Conservation (phyloP, 371 early-diverging fungal genomes). For the Basidiobolus meristosporus region DNA sequence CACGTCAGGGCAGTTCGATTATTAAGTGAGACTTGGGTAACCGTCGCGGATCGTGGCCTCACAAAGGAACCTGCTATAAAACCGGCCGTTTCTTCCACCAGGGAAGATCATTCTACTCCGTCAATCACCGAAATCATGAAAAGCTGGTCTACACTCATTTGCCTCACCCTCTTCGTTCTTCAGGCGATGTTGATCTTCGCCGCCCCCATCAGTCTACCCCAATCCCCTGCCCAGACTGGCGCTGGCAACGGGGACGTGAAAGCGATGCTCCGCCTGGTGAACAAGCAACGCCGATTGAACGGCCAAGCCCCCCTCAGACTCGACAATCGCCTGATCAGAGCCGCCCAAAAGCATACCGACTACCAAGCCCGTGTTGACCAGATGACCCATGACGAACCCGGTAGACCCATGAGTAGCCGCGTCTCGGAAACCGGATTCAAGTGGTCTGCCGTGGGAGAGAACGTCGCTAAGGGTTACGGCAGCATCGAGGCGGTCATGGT, state of each 20-base stretch:
- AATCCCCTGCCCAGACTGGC: too few relatives aligned
- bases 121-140: too few relatives aligned
- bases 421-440: constrained; percentile 3
- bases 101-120: too few relatives aligned
- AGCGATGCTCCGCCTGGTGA: constrained; percentile 4
- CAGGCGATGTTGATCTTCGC: too few relatives aligned
- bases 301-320: not conserved
- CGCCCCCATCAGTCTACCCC: too few relatives aligned
- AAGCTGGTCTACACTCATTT: too few relatives aligned
- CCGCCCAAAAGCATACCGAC: constrained; percentile 12
- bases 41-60: too few relatives aligned
- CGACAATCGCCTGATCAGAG: constrained; percentile 6
- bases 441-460: constrained; percentile 13
- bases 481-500: constrained; percentile 9
- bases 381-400: constrained; percentile 14
- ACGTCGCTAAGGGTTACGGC: constrained; percentile 16
- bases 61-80: too few relatives aligned
- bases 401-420: constrained; percentile 6
- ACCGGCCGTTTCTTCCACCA: too few relatives aligned
- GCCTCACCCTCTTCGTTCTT: too few relatives aligned
- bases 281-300: constrained; percentile 1
- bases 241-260: not conserved
- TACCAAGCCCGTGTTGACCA: constrained; percentile 7
- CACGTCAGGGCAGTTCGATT: too few relatives aligned
- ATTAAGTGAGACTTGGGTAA: too few relatives aligned